Conservation (phyloP, 2,329 filamentous ascomycete genomes). For the Hypoxylon sp. region DNA sequence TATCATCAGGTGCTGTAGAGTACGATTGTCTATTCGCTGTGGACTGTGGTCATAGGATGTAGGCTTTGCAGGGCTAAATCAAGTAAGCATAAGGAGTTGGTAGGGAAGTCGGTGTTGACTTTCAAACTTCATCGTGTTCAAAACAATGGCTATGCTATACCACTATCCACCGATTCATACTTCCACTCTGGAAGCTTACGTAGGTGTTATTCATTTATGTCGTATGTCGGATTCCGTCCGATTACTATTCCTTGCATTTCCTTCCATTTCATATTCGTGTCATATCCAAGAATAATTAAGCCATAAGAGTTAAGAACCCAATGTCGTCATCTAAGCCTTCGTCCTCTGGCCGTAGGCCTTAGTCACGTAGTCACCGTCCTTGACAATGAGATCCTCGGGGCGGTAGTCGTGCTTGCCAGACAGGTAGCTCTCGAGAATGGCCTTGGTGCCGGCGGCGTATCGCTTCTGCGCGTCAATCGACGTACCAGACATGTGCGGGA, state of each 20-base stretch:
- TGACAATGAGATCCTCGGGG: conserved; percentile 90
- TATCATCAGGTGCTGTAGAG: conserved; percentile 9
- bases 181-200: conserved; percentile 1
- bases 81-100: conserved; percentile 1
- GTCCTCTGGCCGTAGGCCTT: conserved; percentile 88
- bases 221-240: conserved; percentile 27
- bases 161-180: conserved; percentile 25
- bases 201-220: conserved; percentile 15
- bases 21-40: conserved; percentile 15
- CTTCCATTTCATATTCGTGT: conserved; percentile 7
- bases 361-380: conserved; percentile 92
- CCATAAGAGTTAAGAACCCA: neutral
- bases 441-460: conserved; percentile 89
- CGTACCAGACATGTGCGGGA: conserved; percentile 98
- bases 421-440: conserved; percentile 93
- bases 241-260: conserved; percentile 5
- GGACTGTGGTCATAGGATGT: conserved; percentile 11
- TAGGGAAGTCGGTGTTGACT: neutral
- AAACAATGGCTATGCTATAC: conserved; percentile 36
- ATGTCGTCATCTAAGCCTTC: conserved; percentile 50
- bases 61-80: neutral
- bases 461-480: conserved; percentile 98
- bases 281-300: neutral
- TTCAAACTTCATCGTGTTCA: conserved; percentile 33
- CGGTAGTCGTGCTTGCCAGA: conserved; percentile 89